phyloP scores from a whole-genome alignment of 1,139 yeast genomes.

The Taphrina flavorubra region DNA sequence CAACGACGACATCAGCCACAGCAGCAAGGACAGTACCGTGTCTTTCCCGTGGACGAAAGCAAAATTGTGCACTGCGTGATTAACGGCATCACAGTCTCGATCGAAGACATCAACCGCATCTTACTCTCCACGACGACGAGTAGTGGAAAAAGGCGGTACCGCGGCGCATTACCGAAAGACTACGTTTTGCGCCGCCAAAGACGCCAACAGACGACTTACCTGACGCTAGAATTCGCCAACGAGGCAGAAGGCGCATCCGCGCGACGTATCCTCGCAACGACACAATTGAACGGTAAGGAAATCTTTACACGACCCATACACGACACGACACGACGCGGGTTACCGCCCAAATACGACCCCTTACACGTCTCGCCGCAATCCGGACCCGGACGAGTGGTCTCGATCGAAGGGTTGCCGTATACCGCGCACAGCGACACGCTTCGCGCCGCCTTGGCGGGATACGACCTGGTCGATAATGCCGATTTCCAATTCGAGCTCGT shows the following conservation, averaged over 20 bases:
- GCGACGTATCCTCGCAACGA: neutral
- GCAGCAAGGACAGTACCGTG: no score
- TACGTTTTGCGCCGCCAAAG: constrained; percentile 16
- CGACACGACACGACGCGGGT: neutral
- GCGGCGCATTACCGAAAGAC: constrained; percentile 10
- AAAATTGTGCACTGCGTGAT: constrained; percentile 6
- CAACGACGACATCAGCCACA: no score
- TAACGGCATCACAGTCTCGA: constrained; percentile 6
- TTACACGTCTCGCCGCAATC: constrained; percentile 20
- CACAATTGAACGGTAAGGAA: neutral
- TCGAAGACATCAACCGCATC: constrained; percentile 9
- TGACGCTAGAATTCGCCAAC: neutral
- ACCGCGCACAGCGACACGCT: neutral
- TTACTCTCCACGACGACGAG: neutral
- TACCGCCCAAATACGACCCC: constrained; percentile 24
- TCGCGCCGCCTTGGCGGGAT: constrained; percentile 6
- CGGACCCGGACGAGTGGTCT: constrained; percentile 24
- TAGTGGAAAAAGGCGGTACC: no score
- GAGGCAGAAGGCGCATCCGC: constrained; percentile 6
- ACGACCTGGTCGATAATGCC: constrained; percentile 23
- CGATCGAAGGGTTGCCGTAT: constrained; percentile 21
- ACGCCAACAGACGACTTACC: neutral
- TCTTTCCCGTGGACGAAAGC: neutral
- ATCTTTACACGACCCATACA: neutral
- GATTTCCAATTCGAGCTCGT: constrained; percentile 22